Conservation (phyloP, 441 rosid genomes). For the Gossypium schwendimanii region DNA sequence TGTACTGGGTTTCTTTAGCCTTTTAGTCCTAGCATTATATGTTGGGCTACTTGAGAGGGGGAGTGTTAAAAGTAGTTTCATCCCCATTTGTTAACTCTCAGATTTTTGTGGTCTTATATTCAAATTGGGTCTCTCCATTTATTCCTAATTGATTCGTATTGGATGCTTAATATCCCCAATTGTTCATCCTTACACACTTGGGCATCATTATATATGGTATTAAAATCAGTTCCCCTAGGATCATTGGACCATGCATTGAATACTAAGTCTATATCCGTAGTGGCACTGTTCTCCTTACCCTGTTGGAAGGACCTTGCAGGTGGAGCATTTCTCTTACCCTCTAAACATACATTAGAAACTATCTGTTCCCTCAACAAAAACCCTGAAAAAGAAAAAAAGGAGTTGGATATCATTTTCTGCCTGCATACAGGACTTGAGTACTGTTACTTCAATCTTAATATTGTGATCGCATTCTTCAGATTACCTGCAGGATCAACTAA, state of each 20-base stretch:
- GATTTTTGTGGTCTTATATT: neutral
- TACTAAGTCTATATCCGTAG: neutral
- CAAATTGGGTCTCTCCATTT: neutral
- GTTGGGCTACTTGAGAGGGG: neutral
- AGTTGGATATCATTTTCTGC: neutral
- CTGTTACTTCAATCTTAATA: conserved; percentile 11
- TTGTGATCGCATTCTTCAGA: conserved; percentile 31
- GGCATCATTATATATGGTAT: neutral
- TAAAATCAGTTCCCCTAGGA: neutral
- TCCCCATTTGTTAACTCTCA: neutral
- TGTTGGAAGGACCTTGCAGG: neutral
- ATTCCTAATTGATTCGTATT: neutral
- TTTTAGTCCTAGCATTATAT: neutral
- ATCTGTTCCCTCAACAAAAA: neutral
- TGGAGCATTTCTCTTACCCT: neutral
- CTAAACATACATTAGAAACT: neutral
- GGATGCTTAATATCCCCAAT: neutral
- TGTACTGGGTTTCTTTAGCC: neutral
- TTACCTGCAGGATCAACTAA: conserved; percentile 74
- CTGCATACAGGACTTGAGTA: neutral
- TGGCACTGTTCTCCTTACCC: neutral
- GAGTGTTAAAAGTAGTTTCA: neutral
- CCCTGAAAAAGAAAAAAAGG: neutral
- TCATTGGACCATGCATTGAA: neutral
- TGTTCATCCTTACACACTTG: neutral